Percentiles rank a stretch among this genome's conserved stretches.
Conservation (phyloP, 2,329 filamentous ascomycete genomes). For the Alternaria longipes region DNA sequence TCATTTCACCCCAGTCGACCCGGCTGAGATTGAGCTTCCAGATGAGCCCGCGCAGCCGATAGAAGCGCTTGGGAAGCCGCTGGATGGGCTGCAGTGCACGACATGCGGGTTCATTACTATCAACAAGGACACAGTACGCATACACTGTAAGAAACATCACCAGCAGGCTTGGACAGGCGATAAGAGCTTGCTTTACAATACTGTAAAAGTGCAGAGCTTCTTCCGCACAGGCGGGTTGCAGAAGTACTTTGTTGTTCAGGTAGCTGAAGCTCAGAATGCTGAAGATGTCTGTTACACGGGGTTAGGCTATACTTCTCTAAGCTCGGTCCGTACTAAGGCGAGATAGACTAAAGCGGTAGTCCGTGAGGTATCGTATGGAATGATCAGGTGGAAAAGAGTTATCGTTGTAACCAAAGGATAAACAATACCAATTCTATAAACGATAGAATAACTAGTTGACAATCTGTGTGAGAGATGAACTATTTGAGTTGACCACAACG, state of each 20-base stretch:
- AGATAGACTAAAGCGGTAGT: too few relatives aligned
- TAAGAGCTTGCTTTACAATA: neutral
- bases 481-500: too few relatives aligned
- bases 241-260: neutral
- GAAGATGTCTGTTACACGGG: too few relatives aligned
- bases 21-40: neutral
- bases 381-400: too few relatives aligned
- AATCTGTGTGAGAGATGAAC: too few relatives aligned
- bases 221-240: neutral
- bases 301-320: too few relatives aligned
- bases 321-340: too few relatives aligned
- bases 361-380: too few relatives aligned
- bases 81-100: neutral
- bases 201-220: constrained; percentile 1
- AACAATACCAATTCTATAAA: too few relatives aligned
- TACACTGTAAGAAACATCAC: neutral
- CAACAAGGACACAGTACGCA: neutral
- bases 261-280: too few relatives aligned
- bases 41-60: neutral
- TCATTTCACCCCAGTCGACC: neutral
- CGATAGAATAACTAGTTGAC: too few relatives aligned
- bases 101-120: neutral
- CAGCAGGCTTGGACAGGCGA: neutral
- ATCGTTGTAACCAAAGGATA: too few relatives aligned
- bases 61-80: neutral